Evolutionary conservation across 441 rosid genomes (phyloP), one percentile per base, ranked within the genome.

Genomic region (Kokia cookei): DNA sequence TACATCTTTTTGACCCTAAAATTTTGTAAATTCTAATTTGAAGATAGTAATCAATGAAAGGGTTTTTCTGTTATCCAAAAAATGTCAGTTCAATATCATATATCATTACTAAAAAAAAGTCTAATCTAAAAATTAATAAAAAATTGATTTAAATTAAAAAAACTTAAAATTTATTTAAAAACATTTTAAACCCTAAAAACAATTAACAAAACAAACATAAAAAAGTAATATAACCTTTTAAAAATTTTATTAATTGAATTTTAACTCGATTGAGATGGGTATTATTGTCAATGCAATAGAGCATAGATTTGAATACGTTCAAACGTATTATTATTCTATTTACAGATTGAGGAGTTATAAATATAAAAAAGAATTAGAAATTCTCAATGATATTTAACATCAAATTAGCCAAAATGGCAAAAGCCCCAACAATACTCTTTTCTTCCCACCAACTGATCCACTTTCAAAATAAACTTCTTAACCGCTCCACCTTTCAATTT

Each of bases 401-500:
- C 37, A 32, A 10, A 40, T 37, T 37, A 57, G 22, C 82, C 79
- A 84, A 73, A 65, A 32, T 75, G 78, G 73, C 71, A 50, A 10
- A 74, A 75, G 26, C 9, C 27, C 70, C 61, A 73, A 74, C 62
- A 24, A 24, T 77, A 45, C 47, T 68, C 61, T 67, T 47, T 68
- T 9, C 77, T 75, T 81, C 85, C 86, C 90, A 84, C 89, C 90
- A 87, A 83, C 84, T 75, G 80, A 79, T 72, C 84, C 84, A 77
- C 89, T 86, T 90, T 90, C 83, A 88, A 91, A 91, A 79, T 70
- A 48, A 15, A 4, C 17, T 24, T 24, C 90, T 86, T 86, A 85
- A 91, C 91, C 87, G 88, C 84, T 86, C 87, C 90, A 69, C 83
- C 75, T 54, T 70, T 54, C 59, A n/a, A 60, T 53, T 63, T 45